phyloP scores from a whole-genome alignment of 208 protist species.

The Trypanosoma brucei region DNA sequence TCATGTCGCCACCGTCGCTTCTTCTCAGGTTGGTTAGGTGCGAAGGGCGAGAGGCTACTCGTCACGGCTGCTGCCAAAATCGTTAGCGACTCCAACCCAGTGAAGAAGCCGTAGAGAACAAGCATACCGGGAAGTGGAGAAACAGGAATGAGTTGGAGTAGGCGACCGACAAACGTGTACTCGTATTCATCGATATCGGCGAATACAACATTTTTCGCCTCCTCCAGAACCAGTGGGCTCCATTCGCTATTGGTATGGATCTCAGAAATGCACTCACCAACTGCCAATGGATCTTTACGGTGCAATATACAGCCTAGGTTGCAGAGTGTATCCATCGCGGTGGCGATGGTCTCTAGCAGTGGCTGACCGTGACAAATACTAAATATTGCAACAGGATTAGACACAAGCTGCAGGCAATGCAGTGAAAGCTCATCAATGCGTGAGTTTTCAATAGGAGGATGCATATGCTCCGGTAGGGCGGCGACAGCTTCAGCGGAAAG shows the following conservation, averaged over 20 bases:
- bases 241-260: conserved; percentile 27
- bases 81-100: conserved; percentile 33
- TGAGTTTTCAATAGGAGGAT: conserved; percentile 36
- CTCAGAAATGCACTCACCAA: conserved; percentile 21
- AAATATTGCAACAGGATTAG: conserved; percentile 33
- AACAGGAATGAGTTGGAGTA: conserved; percentile 42
- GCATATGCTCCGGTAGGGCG: conserved; percentile 17
- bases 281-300: conserved; percentile 17
- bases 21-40: conserved; percentile 12
- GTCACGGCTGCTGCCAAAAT: conserved; percentile 62
- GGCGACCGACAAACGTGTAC: conserved; percentile 39
- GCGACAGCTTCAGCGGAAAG: conserved; percentile 16
- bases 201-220: conserved; percentile 25
- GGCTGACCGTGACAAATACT: conserved; percentile 35
- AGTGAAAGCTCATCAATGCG: conserved; percentile 38
- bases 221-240: conserved; percentile 26
- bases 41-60: conserved; percentile 41
- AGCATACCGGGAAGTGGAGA: conserved; percentile 32
- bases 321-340: conserved; percentile 28
- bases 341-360: conserved; percentile 23
- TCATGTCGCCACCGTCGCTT: conserved; percentile 20
- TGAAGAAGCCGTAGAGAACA: conserved; percentile 37
- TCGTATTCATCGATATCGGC: conserved; percentile 29
- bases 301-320: conserved; percentile 32
- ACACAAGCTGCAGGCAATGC: conserved; percentile 31